Base-by-base conservation (phyloP, 257 asterid species). In the Ligustrum vulgare region DNA sequence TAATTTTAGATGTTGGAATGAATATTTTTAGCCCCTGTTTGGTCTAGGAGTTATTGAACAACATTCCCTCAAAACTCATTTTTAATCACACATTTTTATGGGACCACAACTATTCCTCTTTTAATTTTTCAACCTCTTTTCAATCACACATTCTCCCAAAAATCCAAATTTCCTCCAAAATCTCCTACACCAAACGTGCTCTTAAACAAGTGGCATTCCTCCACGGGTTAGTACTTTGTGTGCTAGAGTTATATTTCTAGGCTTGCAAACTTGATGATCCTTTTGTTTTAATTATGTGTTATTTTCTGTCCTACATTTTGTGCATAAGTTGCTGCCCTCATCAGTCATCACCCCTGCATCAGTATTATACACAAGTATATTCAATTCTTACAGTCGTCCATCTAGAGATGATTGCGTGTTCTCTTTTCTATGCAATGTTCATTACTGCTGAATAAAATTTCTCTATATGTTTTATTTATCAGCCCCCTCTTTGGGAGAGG, bases 401-500 rank as follows among this genome's bases (percentile, higher is more conserved):
- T 39, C 13, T 47, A 25, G 36, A 72, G 69, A 43, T 64, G 45
- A 37, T 32, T 65, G 32, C 63, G 51, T 51, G n/a, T 51, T 37
- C 28, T 75, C 32, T 16, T 67, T 36, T 60, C 43, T 39, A 15
- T 56, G 71, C 70, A 56, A 43, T 45, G 64, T 58, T 62, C 71
- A 18, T 28, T 74, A 20, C 47, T 75, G 69, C 62, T 32, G 60
- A 60, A 54, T 75, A 71, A 72, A 45, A 45, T 45, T 45, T 67
- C 2, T 70, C 33, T 58, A 63, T 74, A 8, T 80, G 32, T 69
- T 78, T 63, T 72, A 35, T 75, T 69, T 45, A 45, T 45, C 97
- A 95, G 99, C 94, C 97, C 54, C 99, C 99, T 51, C 89, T 90
- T 47, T 95, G 99, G 99, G 89, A 86, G 82, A 86, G 83, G 83